Evolutionary conservation across 73 alveolate genomes (phyloP).

Genomic region (Symbiodinium pilosum): DNA sequence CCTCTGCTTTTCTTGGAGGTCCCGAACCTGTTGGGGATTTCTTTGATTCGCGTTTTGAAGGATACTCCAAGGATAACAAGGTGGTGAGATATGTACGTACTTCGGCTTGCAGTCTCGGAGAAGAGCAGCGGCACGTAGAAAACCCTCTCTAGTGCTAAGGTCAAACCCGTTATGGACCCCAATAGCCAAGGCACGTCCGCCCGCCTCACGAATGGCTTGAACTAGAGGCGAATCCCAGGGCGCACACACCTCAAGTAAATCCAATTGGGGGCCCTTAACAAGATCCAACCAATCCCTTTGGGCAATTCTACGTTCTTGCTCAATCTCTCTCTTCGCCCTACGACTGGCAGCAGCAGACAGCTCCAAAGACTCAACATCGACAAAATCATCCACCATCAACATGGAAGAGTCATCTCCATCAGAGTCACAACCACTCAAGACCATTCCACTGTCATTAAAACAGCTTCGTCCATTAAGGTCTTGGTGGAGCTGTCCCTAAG

Average conservation of each 20-base stretch:
- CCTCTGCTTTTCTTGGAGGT: not conserved
- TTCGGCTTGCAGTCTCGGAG: not conserved
- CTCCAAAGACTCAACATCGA: too few relatives aligned
- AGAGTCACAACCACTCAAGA: slow-evolving; percentile 20
- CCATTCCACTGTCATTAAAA: not conserved
- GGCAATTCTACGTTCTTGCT: not conserved
- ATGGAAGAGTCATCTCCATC: not conserved
- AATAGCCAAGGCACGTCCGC: not conserved
- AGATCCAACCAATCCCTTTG: not conserved
- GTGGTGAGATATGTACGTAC: slow-evolving; percentile 21
- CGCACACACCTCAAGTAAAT: slow-evolving; percentile 11
- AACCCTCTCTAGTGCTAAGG: not conserved
- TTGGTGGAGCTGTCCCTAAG: slow-evolving; percentile 79
- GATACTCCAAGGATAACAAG: not conserved
- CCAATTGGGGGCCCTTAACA: not conserved
- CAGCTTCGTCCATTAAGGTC: slow-evolving; percentile 14
- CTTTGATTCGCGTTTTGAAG: not conserved
- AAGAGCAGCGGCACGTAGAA: not conserved
- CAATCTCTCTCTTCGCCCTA: not conserved
- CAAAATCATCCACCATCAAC: too few relatives aligned
- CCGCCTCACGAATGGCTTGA: not conserved
- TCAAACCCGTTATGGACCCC: slow-evolving; percentile 29
- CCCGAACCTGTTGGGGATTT: not conserved
- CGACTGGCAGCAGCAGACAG: not conserved
- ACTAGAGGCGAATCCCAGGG: slow-evolving; percentile 16